Conservation (phyloP, 306 rosid genomes). For the Fragaria vesca region DNA sequence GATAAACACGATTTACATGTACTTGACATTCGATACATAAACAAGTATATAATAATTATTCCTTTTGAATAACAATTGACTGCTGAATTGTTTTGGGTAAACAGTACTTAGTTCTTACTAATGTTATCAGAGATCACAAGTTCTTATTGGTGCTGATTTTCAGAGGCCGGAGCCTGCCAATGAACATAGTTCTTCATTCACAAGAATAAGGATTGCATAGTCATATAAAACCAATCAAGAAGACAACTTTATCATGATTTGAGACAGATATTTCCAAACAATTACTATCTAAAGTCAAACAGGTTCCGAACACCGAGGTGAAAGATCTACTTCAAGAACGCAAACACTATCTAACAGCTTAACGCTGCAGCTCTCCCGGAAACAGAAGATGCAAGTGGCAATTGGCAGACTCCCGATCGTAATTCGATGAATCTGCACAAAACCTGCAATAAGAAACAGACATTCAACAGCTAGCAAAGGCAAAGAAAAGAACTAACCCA, state of each 20-base stretch:
- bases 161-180: neutral
- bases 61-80: neutral
- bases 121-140: neutral
- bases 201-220: neutral
- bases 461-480: neutral
- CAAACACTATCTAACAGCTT: conserved; percentile 13
- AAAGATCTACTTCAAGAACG: neutral
- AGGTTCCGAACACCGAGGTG: neutral
- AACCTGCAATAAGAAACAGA: neutral
- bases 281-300: neutral
- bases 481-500: neutral
- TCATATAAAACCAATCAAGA: neutral
- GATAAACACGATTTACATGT: neutral
- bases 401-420: neutral
- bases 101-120: neutral
- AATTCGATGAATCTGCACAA: conserved; percentile 10
- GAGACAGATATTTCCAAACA: neutral
- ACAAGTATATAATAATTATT: neutral
- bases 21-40: neutral
- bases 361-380: conserved; percentile 5
- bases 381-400: neutral
- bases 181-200: neutral
- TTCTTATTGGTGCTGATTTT: neutral
- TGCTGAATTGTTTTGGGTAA: neutral
- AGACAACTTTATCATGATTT: neutral